Conservation (phyloP, 1,284 basidiomycete species). For the Ustilago shanxiensis region DNA sequence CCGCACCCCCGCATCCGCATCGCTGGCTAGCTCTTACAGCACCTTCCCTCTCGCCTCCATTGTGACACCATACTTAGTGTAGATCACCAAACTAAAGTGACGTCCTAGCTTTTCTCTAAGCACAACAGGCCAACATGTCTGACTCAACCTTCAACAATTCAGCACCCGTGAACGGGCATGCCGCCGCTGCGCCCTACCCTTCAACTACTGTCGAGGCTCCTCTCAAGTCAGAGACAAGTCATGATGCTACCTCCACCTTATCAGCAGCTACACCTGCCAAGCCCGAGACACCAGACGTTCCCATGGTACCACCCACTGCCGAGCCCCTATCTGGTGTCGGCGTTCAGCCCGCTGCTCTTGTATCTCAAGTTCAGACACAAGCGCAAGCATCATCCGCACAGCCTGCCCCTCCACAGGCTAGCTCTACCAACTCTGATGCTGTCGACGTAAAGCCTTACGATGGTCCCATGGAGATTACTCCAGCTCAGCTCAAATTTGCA, state of each 20-base stretch:
- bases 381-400: conserved; percentile 13
- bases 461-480: conserved; percentile 52
- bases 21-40: neutral
- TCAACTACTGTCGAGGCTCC: neutral
- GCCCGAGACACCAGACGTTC: conserved; percentile 21
- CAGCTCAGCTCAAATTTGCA: conserved; percentile 84
- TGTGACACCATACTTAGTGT: too few species aligned
- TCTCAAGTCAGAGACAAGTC: conserved; percentile 12
- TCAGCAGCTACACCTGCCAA: conserved; percentile 10
- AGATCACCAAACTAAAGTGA: too few species aligned
- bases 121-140: conserved; percentile 17
- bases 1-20: neutral
- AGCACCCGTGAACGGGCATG: conserved; percentile 32
- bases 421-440: neutral
- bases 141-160: conserved; percentile 14
- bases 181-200: neutral
- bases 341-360: conserved; percentile 27
- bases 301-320: conserved; percentile 40
- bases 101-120: neutral
- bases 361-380: conserved; percentile 27
- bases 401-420: conserved; percentile 13
- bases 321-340: conserved; percentile 43
- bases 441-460: conserved; percentile 30
- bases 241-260: conserved; percentile 11
- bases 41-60: neutral